These are phyloP conservation scores for Tetrapyrgos nigripes DNA, from an alignment of 1,284 basidiomycete species.

Conservation along the genomic window DNA sequence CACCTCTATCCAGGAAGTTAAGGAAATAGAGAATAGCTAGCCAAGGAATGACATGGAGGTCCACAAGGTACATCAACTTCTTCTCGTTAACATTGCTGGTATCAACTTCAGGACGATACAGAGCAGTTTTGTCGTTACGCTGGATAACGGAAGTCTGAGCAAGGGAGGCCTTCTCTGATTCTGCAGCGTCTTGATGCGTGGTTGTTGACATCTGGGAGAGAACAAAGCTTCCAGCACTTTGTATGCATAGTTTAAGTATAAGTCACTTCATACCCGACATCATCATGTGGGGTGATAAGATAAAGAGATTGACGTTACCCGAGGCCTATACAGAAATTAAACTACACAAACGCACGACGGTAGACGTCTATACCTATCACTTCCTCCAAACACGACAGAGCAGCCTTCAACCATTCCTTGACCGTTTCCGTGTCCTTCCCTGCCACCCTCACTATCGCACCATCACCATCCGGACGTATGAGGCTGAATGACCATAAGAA, in stretches of 20 bases:
- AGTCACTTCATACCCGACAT: no score
- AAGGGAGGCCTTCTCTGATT: neutral
- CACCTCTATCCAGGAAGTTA: conserved; percentile 67
- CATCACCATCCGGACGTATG: conserved; percentile 45
- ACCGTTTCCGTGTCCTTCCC: conserved; percentile 77
- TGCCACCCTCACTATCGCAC: conserved; percentile 73
- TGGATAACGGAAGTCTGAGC: neutral
- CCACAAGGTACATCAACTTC: conserved; percentile 56
- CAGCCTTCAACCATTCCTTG: conserved; percentile 67
- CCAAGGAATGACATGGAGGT: conserved; percentile 61
- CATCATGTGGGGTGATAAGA: no score
- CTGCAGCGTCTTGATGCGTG: neutral
- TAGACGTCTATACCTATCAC: conserved; percentile 71
- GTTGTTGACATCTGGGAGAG: conserved; percentile 5
- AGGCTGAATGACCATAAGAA: conserved; percentile 83
- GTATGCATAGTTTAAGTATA: no score
- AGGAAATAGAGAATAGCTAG: conserved; percentile 66
- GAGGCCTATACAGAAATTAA: no score
- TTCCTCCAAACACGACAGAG: conserved; percentile 55
- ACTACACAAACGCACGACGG: conserved; percentile 62
- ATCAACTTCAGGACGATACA: conserved; percentile 47
- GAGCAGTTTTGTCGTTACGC: conserved; percentile 17
- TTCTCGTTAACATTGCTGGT: conserved; percentile 49
- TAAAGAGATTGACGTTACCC: no score
- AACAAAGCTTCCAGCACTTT: neutral